Percentiles rank a stretch among this genome's conserved stretches.
phyloP scores from a whole-genome alignment of 768 basidiomycete species.

The Lactifluus hygrophoroides region DNA sequence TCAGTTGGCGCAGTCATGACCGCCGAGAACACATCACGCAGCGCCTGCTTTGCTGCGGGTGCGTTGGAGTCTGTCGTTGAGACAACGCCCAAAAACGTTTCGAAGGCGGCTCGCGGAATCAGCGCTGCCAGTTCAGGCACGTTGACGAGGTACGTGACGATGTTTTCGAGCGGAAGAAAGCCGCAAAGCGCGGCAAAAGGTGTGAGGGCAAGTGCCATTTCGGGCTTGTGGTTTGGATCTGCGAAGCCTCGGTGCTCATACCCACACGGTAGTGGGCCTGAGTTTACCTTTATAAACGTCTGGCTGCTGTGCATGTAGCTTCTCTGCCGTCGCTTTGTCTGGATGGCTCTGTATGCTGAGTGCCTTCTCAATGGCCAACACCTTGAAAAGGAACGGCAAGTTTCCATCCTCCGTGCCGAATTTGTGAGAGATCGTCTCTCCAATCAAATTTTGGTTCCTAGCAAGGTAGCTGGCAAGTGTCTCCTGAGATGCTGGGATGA shows the following conservation, averaged over 20 bases:
- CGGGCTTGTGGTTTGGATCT: conserved; percentile 98
- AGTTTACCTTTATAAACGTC: conserved; percentile 83
- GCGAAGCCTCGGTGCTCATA: conserved; percentile 13
- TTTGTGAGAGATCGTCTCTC: conserved; percentile 13
- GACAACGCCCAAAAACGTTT: conserved; percentile 43
- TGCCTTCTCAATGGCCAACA: conserved; percentile 82
- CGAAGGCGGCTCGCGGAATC: conserved; percentile 47
- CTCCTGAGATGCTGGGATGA: conserved; percentile 34
- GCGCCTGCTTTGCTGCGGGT: conserved; percentile 45
- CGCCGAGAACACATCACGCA: conserved; percentile 72
- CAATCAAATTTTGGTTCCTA: conserved; percentile 56
- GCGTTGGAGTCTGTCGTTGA: conserved; percentile 35
- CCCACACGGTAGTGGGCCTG: neutral
- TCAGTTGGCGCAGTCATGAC: conserved; percentile 72
- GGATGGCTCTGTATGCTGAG: conserved; percentile 91
- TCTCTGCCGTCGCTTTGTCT: conserved; percentile 72
- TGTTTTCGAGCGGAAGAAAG: conserved; percentile 72
- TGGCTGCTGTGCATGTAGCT: conserved; percentile 37
- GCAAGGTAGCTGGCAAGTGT: conserved; percentile 54
- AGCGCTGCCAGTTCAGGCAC: conserved; percentile 74
- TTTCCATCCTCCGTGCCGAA: conserved; percentile 47
- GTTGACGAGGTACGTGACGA: conserved; percentile 53
- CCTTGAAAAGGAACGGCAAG: conserved; percentile 88
- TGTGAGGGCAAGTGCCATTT: conserved; percentile 96
- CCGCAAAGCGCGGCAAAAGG: conserved; percentile 88